Conservation (phyloP, 345 rosid species). For the Citrus glauca region DNA sequence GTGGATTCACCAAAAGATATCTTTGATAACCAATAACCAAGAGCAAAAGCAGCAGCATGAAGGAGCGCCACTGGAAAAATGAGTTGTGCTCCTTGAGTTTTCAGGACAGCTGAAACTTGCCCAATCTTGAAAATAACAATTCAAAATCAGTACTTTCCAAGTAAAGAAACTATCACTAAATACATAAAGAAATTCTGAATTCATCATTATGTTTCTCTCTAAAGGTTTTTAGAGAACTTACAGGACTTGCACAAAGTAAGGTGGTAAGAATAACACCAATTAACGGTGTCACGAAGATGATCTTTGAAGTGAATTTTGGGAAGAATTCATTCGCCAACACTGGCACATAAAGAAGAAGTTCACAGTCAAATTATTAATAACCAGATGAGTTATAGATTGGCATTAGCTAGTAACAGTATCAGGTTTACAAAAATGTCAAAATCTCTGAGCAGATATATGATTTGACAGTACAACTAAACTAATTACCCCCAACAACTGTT, state of each 20-base stretch:
- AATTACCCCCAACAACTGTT: conserved; percentile 75
- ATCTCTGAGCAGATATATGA: background rate
- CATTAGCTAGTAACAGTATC: background rate
- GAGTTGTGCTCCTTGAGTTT: conserved; percentile 85
- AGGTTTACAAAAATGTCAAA: conserved; percentile 1
- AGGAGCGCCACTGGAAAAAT: conserved; percentile 81
- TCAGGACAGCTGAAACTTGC: conserved; percentile 85
- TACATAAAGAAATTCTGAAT: conserved; percentile 2
- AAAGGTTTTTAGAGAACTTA: conserved; percentile 36
- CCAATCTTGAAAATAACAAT: conserved; percentile 56
- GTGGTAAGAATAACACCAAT: conserved; percentile 94
- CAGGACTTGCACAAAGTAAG: conserved; percentile 95
- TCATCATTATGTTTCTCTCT: background rate
- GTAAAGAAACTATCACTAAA: conserved; percentile 2
- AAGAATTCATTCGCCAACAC: conserved; percentile 89
- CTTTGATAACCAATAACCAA: conserved; percentile 85
- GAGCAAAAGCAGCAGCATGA: conserved; percentile 77
- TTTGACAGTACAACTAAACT: conserved; percentile 2
- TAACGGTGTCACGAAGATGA: conserved; percentile 74
- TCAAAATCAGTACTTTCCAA: conserved; percentile 9
- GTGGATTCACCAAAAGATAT: conserved; percentile 92
- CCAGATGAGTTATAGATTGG: background rate
- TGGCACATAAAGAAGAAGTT: conserved; percentile 31
- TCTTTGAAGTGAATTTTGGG: conserved; percentile 84
- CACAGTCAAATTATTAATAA: background rate